Evolutionary conservation across 2,329 filamentous ascomycete genomes (phyloP), one percentile per base, ranked within the genome.

Genomic region (Aspergillus versicolor): DNA sequence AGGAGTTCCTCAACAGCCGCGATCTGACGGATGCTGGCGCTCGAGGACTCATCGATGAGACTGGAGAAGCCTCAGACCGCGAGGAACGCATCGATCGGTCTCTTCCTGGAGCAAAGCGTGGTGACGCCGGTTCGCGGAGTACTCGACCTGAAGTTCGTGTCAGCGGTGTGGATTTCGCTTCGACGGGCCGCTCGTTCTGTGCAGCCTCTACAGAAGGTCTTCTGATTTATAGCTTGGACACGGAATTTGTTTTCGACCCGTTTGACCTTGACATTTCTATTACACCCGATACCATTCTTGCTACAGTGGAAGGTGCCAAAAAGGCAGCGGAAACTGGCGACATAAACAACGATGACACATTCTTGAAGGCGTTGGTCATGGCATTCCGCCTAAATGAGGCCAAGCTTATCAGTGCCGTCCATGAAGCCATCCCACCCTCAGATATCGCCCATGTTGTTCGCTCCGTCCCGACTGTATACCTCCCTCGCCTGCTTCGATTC

Each of bases 251-350:
- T 60, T 99, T 99, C 70, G 94, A 99, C 70, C 94, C 94, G 0
- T 96, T 97, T 68, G 94, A 99, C 71, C 86, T 99, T 15, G 92
- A 96, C 73, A 89, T 97, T 70, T 90, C 90, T 62, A 90, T 99
- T 64, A 99, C 94, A 4, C 93, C 93, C 0, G 87, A 90, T 2
- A 92, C 88, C 8, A 94, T 92, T 3, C 81, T 97, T 1, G 73
- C 88, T 2, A 94, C 92, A 0, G 81, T 97, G 0, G 68, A 74
- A 34, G 73, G 67, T 30, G 74, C 75, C n/a, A 75, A 75, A 61
- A 56, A 65, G 42, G 65, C 73, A 1, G 61, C 67, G 13, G 60
- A 57, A 19, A 62, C 67, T 11, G 61, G 67, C 50, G 84, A 88
- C 9, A 78, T 89, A 32, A 81, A 88, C 56, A 86, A 92, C 55